phyloP scores from a whole-genome alignment of 176 grass and related monocot species.

The Avena sativa region DNA sequence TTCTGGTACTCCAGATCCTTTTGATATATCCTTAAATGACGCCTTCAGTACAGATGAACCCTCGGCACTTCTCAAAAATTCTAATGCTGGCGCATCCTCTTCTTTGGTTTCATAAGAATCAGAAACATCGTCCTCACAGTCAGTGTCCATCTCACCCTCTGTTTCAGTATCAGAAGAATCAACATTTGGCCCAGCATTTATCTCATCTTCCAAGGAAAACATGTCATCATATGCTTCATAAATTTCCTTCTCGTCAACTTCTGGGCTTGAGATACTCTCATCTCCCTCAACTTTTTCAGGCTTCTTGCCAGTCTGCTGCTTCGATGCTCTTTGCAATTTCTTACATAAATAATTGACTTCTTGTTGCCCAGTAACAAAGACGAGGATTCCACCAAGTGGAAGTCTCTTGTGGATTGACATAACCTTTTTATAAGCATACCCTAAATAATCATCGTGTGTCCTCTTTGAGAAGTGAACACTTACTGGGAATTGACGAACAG shows the following conservation, averaged over 20 bases:
- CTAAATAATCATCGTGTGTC: conserved; percentile 84
- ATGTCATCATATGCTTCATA: conserved; percentile 89
- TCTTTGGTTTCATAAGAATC: conserved; percentile 43
- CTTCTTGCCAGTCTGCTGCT: conserved; percentile 45
- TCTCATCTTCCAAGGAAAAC: conserved; percentile 63
- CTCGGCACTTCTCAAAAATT: conserved; percentile 64
- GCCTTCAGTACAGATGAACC: conserved; percentile 68
- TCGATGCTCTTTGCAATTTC: conserved; percentile 70
- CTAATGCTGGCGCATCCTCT: conserved; percentile 54
- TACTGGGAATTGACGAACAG: conserved; percentile 83
- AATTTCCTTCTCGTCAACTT: conserved; percentile 75
- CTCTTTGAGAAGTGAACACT: conserved; percentile 88
- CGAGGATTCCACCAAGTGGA: conserved; percentile 85
- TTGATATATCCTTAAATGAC: conserved; percentile 76
- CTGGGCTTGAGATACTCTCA: conserved; percentile 44
- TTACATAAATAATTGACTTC: conserved; percentile 91
- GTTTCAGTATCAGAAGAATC: conserved; percentile 73
- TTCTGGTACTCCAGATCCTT: conserved; percentile 35
- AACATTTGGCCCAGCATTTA: conserved; percentile 49
- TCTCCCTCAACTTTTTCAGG: conserved; percentile 36
- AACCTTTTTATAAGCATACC: conserved; percentile 92
- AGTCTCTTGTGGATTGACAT: conserved; percentile 88
- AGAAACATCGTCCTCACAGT: conserved; percentile 67
- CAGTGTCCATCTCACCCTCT: conserved; percentile 59
- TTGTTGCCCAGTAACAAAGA: conserved; percentile 95